Conservation (phyloP, 2,329 filamentous ascomycete species). For the Fusarium sp. region DNA sequence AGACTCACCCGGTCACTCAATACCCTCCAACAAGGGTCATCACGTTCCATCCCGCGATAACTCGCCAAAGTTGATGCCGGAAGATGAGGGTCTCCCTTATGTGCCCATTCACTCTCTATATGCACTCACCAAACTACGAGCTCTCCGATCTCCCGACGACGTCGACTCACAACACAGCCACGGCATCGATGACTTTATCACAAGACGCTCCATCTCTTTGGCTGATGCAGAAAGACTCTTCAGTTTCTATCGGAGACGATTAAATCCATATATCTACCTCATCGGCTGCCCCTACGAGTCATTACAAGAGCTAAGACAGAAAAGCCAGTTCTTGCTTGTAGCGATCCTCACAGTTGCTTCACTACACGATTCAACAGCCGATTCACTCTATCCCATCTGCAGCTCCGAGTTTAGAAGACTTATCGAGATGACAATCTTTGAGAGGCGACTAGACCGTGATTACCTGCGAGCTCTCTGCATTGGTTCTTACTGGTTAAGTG, state of each 20-base stretch:
- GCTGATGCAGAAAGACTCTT: constrained; percentile 63
- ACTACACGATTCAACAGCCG: constrained; percentile 65
- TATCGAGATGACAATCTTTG: constrained; percentile 57
- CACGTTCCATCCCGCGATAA: constrained; percentile 33
- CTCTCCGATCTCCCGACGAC: constrained; percentile 47
- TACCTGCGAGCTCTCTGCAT: constrained; percentile 70
- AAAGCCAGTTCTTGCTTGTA: constrained; percentile 67
- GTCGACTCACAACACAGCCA: constrained; percentile 16
- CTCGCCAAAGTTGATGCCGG: constrained; percentile 27
- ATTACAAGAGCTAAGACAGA: constrained; percentile 62
- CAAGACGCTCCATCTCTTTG: constrained; percentile 55
- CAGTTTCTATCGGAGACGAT: constrained; percentile 59
- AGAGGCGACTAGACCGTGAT: constrained; percentile 54
- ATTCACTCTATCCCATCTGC: constrained; percentile 62
- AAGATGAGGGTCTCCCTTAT: constrained; percentile 49
- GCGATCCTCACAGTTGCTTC: constrained; percentile 68
- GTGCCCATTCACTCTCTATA: constrained; percentile 53
- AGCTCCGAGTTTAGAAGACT: constrained; percentile 66
- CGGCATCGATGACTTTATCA: constrained; percentile 46
- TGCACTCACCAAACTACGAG: constrained; percentile 48
- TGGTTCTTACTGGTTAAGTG: constrained; percentile 71
- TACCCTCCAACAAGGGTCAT: constrained; percentile 13
- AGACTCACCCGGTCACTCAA: constrained; percentile 3
- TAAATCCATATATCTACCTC: constrained; percentile 63
- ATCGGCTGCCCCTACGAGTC: constrained; percentile 62